Base-by-base conservation (phyloP, 1,284 basidiomycete genomes). In the Apiotrichum porosum region DNA sequence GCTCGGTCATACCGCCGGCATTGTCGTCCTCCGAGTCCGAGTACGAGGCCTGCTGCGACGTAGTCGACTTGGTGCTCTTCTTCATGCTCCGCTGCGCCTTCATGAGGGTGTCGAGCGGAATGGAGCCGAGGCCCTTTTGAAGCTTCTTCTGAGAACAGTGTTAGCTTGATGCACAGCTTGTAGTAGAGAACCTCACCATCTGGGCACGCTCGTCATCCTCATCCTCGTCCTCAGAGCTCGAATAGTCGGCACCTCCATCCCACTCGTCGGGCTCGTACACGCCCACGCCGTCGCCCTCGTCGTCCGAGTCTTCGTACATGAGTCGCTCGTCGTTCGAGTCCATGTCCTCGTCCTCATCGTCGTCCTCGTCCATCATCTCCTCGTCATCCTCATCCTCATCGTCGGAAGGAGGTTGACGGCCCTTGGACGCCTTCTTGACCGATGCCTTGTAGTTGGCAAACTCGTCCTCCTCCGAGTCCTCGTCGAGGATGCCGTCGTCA, bases 271-370 rank as follows among this genome's bases (percentile, higher is more conserved):
- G 61, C 45, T 68, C 63, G 58, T 63, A 74, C 34, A 51, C 46
- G 4, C 61, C 66, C 12, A 64, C 61, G 12, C 69, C 68, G 19
- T 58, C 57, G 18, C 55, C 58, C 23, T 61, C 57, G 12, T 78
- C 23, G 22, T 56, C 36, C 69, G 66, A 34, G 68, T 67, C 40
- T 66, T 54, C 41, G 26, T 28, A 28, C 26, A 28, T 28, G 8
- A 28, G 6, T n/a, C n/a, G n/a, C n/a, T n/a, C n/a, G n/a, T n/a
- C n/a, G n/a, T n/a, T n/a, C n/a, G n/a, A n/a, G n/a, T n/a, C n/a
- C n/a, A n/a, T n/a, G n/a, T n/a, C n/a, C 12, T 79, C 83, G 51
- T 80, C 79, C 21, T 76, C 76, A 30, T 80, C 70, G 24, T 80
- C 74, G 4, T 78, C 78, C 3, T 73, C 75, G 56, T 81, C 79